A percentile compares a stretch with the other conserved stretches of the same genome.
Evolutionary conservation across 2,329 filamentous ascomycete species (phyloP).

Genomic region (Monosporascus sp.): DNA sequence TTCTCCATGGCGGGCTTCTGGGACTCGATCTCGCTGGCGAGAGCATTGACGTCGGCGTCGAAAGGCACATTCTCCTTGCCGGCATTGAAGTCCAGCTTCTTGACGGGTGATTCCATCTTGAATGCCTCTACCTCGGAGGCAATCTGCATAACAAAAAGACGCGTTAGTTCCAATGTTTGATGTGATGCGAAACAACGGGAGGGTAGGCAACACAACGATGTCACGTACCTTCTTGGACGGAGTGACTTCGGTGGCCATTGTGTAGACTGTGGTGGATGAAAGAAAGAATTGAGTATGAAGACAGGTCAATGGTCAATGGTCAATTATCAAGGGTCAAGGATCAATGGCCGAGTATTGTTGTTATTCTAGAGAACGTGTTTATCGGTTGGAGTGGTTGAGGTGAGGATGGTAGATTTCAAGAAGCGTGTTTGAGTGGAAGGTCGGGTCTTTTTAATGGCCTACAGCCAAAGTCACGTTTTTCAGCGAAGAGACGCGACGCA

Average conservation of each 20-base stretch:
- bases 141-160: conserved; percentile 51
- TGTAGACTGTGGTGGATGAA: conserved; percentile 12
- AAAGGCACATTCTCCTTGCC: conserved; percentile 77
- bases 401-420: neutral
- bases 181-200: conserved; percentile 1
- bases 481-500: neutral
- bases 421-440: neutral
- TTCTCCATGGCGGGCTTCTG: conserved; percentile 54
- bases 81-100: conserved; percentile 78
- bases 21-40: conserved; percentile 53
- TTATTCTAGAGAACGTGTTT: conserved; percentile 5
- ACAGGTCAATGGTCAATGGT: no score
- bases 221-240: conserved; percentile 53
- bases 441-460: neutral
- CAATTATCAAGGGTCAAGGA: no score
- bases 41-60: conserved; percentile 45
- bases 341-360: conserved; percentile 8
- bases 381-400: neutral
- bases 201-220: conserved; percentile 28
- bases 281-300: conserved; percentile 16
- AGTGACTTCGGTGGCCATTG: conserved; percentile 72
- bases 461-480: neutral
- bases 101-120: conserved; percentile 88
- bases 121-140: conserved; percentile 81
- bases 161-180: conserved; percentile 21